Evolutionary conservation across 2,329 filamentous ascomycete species (phyloP).

Genomic region (Monosporascus sp.): DNA sequence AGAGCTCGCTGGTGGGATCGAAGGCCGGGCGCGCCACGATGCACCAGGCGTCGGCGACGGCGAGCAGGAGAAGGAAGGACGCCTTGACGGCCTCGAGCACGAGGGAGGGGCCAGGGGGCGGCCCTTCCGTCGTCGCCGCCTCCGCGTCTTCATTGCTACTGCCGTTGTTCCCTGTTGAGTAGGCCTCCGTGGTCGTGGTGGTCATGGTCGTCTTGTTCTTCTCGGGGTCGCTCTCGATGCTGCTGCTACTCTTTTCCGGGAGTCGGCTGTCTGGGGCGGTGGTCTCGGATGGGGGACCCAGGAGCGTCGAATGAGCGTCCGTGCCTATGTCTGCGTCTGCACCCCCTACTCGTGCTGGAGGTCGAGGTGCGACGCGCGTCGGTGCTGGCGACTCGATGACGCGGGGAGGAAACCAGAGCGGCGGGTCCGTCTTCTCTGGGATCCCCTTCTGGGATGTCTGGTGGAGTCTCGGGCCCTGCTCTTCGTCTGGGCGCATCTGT

Average conservation of each 20-base stretch:
- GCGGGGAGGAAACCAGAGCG: too few species aligned
- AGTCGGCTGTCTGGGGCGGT: not conserved
- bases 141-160: not conserved
- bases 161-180: not conserved
- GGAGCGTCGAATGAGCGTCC: not conserved
- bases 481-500: not conserved
- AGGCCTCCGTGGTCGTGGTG: not conserved
- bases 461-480: not conserved
- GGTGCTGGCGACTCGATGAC: too few species aligned
- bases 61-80: slow-evolving; percentile 1
- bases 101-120: not conserved
- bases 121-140: not conserved
- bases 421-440: not conserved
- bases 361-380: too few species aligned
- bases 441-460: not conserved
- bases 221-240: not conserved
- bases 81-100: not conserved
- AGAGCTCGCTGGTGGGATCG: slow-evolving; percentile 17
- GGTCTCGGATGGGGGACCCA: not conserved
- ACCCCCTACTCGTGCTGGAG: too few species aligned
- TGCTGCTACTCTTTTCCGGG: not conserved
- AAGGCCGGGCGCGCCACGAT: slow-evolving; percentile 18
- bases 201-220: not conserved
- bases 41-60: slow-evolving; percentile 19
- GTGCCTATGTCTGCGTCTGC: not conserved